Conservation (phyloP, 75 land plant genomes). For the Azolla pinnata region DNA sequence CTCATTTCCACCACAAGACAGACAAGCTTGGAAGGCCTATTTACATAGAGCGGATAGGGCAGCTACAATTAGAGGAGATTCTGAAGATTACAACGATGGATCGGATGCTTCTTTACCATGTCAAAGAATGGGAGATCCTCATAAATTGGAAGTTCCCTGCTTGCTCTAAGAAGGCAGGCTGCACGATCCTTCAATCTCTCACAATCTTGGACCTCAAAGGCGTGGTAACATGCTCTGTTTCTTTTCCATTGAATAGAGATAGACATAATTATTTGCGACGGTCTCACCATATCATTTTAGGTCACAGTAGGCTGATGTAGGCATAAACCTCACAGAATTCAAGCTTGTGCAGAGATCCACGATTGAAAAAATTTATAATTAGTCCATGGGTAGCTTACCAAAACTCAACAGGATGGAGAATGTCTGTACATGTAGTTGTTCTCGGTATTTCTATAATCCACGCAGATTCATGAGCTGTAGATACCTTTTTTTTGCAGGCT, state of each 20-base stretch:
- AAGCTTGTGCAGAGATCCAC: too few species aligned
- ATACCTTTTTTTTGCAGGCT: slow-evolving; percentile 18
- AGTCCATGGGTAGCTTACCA: too few species aligned
- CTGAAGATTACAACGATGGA: slow-evolving; percentile 29
- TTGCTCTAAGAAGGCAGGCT: slow-evolving; percentile 34
- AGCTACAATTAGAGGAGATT: slow-evolving; percentile 33
- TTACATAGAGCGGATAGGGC: slow-evolving; percentile 33
- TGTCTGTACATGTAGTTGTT: too few species aligned
- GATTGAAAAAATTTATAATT: too few species aligned
- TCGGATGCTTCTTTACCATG: slow-evolving; percentile 29
- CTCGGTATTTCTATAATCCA: too few species aligned
- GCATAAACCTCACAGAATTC: too few species aligned
- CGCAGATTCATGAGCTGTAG: not conserved
- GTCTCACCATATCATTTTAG: too few species aligned
- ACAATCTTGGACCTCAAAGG: slow-evolving; percentile 40
- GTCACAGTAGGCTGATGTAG: too few species aligned
- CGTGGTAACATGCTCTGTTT: slow-evolving; percentile 23
- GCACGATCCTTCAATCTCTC: slow-evolving; percentile 17
- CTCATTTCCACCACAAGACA: slow-evolving; percentile 40
- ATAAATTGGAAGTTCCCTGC: slow-evolving; percentile 36
- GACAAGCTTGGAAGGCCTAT: slow-evolving; percentile 36
- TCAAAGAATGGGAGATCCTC: slow-evolving; percentile 32
- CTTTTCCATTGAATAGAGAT: too few species aligned
- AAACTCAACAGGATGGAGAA: too few species aligned
- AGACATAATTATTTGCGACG: too few species aligned